Evolutionary conservation across 768 basidiomycete genomes (phyloP).

Genomic region (Cubamyces sp.): DNA sequence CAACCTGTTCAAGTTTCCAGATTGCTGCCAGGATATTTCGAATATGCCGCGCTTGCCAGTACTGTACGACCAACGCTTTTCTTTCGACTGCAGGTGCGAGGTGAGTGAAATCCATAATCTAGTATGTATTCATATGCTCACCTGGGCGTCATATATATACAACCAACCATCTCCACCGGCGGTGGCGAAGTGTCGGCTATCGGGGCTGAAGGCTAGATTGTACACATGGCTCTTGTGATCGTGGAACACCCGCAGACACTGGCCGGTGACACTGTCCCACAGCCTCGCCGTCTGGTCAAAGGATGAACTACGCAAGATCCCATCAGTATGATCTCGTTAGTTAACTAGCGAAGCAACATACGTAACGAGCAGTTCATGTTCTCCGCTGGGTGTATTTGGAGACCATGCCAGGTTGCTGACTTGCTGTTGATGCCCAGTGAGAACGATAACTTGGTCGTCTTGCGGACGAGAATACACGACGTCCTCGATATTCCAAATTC

Average conservation of each 20-base stretch:
- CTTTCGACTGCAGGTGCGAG: conserved; percentile 35
- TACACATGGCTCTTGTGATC: conserved; percentile 78
- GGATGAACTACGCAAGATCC: conserved; percentile 55
- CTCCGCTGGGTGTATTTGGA: conserved; percentile 49
- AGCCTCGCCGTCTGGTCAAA: conserved; percentile 81
- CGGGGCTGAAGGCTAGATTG: conserved; percentile 74
- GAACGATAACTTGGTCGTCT: conserved; percentile 42
- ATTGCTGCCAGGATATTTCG: conserved; percentile 76
- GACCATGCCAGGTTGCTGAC: conserved; percentile 76
- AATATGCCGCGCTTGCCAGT: conserved; percentile 66
- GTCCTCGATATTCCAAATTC: conserved; percentile 72
- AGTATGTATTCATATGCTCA: conserved; percentile 36
- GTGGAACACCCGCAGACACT: conserved; percentile 69
- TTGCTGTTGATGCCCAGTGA: conserved; percentile 67
- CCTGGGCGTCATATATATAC: conserved; percentile 70
- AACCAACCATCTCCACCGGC: conserved; percentile 82
- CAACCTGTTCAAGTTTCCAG: conserved; percentile 58
- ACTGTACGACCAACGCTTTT: conserved; percentile 68
- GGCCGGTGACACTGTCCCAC: conserved; percentile 82
- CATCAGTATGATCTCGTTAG: conserved; percentile 10
- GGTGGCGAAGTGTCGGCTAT: conserved; percentile 71
- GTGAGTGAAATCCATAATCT: background rate
- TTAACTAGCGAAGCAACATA: conserved; percentile 38
- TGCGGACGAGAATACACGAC: conserved; percentile 38
- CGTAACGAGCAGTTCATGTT: conserved; percentile 74